phyloP scores from a whole-genome alignment of 306 rosid species.

The Hippophae rhamnoides region DNA sequence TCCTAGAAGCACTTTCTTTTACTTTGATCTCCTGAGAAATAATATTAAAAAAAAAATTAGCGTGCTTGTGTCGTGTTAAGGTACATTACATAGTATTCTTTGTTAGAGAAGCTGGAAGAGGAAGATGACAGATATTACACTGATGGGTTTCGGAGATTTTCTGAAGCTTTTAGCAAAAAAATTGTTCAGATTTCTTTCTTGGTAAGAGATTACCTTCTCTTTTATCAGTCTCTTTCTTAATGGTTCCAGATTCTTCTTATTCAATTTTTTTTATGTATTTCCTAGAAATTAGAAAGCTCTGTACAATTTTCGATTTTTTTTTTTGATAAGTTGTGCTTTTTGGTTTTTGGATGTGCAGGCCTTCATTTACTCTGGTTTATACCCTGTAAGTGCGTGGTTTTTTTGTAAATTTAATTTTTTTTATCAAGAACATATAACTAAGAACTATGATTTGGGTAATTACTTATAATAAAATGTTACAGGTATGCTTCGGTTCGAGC shows the following conservation, averaged over 20 bases:
- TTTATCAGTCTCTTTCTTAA: neutral
- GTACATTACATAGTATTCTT: no score
- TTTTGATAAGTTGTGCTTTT: neutral
- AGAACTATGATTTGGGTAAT: neutral
- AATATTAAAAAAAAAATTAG: no score
- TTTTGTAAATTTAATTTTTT: neutral
- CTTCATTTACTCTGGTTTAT: slow-evolving; percentile 41
- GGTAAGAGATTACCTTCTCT: slow-evolving; percentile 19
- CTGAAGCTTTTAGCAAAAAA: slow-evolving; percentile 14
- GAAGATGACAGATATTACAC: neutral
- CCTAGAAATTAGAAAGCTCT: no score
- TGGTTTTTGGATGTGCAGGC: slow-evolving; percentile 32
- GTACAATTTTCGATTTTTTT: neutral
- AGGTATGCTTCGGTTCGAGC: slow-evolving; percentile 46
- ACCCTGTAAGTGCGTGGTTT: slow-evolving; percentile 37
- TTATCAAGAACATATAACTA: neutral
- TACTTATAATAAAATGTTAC: slow-evolving; percentile 7
- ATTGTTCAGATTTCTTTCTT: slow-evolving; percentile 29
- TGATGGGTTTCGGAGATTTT: slow-evolving; percentile 28
- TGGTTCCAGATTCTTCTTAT: no score
- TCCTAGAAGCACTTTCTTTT: no score
- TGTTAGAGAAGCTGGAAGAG: neutral
- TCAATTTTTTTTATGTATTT: no score
- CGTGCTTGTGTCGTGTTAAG: no score
- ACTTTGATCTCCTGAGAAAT: no score